Evolutionary conservation across 148 eudicot species (phyloP).

Genomic region (Cornus kousa): DNA sequence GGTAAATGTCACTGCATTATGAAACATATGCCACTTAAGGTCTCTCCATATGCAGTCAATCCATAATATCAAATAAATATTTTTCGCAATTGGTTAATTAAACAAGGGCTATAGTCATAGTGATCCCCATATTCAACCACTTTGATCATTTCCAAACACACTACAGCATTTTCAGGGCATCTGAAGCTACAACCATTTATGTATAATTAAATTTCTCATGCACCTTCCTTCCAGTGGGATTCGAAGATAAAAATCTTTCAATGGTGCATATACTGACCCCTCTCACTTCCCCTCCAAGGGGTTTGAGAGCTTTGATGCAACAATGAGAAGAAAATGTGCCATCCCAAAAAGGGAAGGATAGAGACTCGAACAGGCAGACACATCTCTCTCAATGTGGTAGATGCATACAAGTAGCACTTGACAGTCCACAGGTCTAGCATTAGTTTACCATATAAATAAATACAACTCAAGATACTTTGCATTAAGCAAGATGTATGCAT

Average conservation of each 20-base stretch:
- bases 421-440: not conserved
- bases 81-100: too few species aligned
- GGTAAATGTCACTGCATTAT: not conserved
- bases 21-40: not conserved
- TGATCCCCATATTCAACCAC: too few species aligned
- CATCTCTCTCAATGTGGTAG: not conserved
- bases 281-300: not conserved
- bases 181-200: too few species aligned
- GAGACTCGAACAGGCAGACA: not conserved
- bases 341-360: not conserved
- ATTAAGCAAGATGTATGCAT: constrained; percentile 3
- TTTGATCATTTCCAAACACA: too few species aligned
- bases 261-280: too few species aligned
- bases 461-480: not conserved
- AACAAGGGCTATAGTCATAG: too few species aligned
- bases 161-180: too few species aligned
- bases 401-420: not conserved
- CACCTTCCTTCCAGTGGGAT: too few species aligned
- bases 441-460: not conserved
- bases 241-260: too few species aligned
- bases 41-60: too few species aligned
- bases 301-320: not conserved
- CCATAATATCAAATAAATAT: too few species aligned
- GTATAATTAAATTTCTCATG: too few species aligned
- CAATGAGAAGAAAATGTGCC: not conserved